These are phyloP conservation scores for Penicillium sp. DNA, from an alignment of 2,329 filamentous ascomycete genomes.

Conservation along the genomic window DNA sequence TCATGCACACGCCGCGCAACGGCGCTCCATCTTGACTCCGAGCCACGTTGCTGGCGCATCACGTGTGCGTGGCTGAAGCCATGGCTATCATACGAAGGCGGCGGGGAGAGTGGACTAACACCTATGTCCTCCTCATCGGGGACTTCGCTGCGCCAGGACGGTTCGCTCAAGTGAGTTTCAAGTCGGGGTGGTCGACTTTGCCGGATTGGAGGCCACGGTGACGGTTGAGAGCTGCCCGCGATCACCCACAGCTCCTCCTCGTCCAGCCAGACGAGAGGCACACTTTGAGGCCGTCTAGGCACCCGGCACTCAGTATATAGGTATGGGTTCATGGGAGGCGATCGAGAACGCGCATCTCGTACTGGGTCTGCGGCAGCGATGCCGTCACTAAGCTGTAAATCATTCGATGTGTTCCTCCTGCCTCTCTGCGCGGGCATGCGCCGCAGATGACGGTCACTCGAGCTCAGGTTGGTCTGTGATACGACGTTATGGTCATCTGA, in stretches of 20 bases:
- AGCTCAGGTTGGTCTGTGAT: background rate
- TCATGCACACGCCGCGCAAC: slow-evolving; percentile 25
- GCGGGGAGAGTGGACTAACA: slow-evolving; percentile 6
- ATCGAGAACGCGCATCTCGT: background rate
- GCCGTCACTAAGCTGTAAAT: background rate
- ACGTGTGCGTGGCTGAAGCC: slow-evolving; percentile 13
- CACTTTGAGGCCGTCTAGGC: slow-evolving; percentile 6
- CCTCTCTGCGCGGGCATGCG: background rate
- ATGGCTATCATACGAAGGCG: slow-evolving; percentile 33
- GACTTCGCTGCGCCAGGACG: no score
- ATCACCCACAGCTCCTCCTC: slow-evolving; percentile 33
- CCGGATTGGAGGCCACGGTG: background rate
- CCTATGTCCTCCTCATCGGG: background rate
- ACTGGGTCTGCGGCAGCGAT: background rate
- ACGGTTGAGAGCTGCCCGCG: background rate
- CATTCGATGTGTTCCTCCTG: background rate
- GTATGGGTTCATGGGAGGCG: background rate
- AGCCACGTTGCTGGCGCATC: slow-evolving; percentile 9
- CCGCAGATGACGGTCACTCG: background rate
- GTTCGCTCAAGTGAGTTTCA: background rate
- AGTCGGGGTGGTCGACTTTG: background rate
- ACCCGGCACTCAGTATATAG: background rate
- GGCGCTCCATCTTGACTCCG: slow-evolving; percentile 26
- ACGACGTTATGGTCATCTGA: background rate
- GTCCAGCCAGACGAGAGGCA: slow-evolving; percentile 34